Evolutionary conservation across 2,329 filamentous ascomycete species (phyloP).

Genomic region (Paecilomyces niveus): DNA sequence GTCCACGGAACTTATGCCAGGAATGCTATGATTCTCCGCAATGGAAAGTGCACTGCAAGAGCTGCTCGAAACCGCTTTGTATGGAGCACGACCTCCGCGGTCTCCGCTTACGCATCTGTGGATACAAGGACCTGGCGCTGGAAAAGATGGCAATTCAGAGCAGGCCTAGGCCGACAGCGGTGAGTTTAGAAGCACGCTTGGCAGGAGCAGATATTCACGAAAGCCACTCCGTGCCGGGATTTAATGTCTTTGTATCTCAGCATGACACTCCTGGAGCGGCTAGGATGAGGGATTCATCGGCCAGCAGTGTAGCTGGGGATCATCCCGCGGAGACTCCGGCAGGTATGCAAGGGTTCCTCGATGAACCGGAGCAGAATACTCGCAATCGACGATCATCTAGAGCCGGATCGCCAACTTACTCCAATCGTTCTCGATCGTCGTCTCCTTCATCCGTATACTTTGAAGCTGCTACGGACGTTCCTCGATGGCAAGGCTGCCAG

Average conservation of each 20-base stretch:
- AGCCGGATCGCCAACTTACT: conserved; percentile 32
- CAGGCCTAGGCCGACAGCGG: conserved; percentile 6
- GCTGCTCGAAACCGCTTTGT: conserved; percentile 50
- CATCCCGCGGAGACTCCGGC: conserved; percentile 18
- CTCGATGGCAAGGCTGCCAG: conserved; percentile 41
- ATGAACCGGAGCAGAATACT: conserved; percentile 13
- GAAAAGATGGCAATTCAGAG: conserved; percentile 40
- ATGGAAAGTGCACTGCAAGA: conserved; percentile 54
- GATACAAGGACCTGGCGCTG: conserved; percentile 47
- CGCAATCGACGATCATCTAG: conserved; percentile 23
- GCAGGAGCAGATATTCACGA: neutral
- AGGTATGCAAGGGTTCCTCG: conserved; percentile 14
- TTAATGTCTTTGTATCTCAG: conserved; percentile 3
- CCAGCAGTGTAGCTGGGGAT: conserved; percentile 30
- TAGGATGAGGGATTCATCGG: conserved; percentile 20
- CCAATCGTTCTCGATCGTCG: conserved; percentile 34
- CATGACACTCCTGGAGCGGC: conserved; percentile 13
- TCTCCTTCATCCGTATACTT: conserved; percentile 32
- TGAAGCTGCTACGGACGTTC: conserved; percentile 27
- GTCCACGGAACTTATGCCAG: conserved; percentile 50
- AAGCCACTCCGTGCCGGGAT: neutral
- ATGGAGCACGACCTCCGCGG: conserved; percentile 54
- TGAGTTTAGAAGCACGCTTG: neutral
- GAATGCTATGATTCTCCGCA: conserved; percentile 52
- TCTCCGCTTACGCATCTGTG: conserved; percentile 50